Evolutionary conservation across 352 stramenopile species (phyloP).

Genomic region (Pythium diclinum): DNA sequence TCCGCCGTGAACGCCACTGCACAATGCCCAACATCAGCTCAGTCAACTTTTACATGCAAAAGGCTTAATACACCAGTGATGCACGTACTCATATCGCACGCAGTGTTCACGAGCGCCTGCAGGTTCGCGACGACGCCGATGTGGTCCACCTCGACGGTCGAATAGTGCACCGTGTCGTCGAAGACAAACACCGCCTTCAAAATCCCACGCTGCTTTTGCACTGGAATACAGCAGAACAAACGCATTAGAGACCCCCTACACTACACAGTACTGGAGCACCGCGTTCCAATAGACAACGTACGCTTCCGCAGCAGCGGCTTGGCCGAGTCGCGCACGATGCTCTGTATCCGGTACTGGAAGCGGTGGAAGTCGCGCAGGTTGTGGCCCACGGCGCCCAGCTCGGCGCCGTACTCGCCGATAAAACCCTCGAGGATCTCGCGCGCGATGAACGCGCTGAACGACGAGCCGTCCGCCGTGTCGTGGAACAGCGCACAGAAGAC

Average conservation of each 20-base stretch:
- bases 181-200: conserved; percentile 88
- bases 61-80: not conserved
- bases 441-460: conserved; percentile 86
- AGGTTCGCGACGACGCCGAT: conserved; percentile 90
- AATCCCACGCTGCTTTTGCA: conserved; percentile 87
- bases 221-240: conserved; percentile 27
- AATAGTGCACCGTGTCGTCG: conserved; percentile 75
- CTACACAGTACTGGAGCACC: not conserved
- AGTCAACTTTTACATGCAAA: conserved; percentile 1
- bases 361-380: conserved; percentile 91
- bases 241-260: not conserved
- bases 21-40: not conserved
- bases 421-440: conserved; percentile 86
- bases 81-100: conserved; percentile 81
- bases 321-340: conserved; percentile 78
- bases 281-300: conserved; percentile 26
- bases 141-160: conserved; percentile 87
- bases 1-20: conserved; percentile 82
- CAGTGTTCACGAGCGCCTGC: conserved; percentile 81
- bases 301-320: conserved; percentile 83
- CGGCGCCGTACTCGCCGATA: conserved; percentile 67
- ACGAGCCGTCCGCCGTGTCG: conserved; percentile 71
- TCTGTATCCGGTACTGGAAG: conserved; percentile 85
- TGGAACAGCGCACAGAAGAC: conserved; percentile 92
- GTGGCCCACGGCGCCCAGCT: conserved; percentile 79